Conservation (phyloP, 306 rosid genomes). For the Medicago ruthenica region DNA sequence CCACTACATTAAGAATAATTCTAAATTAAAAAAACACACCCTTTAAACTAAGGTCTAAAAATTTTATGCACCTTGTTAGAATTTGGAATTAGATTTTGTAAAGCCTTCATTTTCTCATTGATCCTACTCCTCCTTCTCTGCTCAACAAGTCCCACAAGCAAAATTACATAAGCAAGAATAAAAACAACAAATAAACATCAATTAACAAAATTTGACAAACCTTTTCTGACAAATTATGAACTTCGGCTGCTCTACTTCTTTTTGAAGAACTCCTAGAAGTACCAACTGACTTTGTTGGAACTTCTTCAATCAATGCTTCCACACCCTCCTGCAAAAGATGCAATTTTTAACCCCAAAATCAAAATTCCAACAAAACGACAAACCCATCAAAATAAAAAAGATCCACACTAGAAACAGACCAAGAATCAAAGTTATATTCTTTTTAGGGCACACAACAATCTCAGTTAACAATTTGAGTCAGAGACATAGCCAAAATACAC, state of each 20-base stretch:
- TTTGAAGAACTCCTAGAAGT: constrained; percentile 71
- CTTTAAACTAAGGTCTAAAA: constrained; percentile 13
- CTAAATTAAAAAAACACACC: neutral
- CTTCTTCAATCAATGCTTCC: constrained; percentile 70
- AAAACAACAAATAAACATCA: constrained; percentile 3
- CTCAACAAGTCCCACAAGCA: constrained; percentile 42
- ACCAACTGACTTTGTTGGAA: constrained; percentile 45
- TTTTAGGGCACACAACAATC: neutral
- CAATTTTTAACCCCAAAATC: neutral
- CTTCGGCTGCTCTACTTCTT: constrained; percentile 97
- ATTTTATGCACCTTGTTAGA: constrained; percentile 74
- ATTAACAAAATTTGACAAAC: constrained; percentile 42
- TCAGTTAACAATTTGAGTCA: constrained; percentile 15
- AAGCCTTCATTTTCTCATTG: constrained; percentile 95
- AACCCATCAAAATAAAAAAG: neutral
- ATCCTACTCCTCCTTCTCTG: constrained; percentile 99
- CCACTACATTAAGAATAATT: constrained; percentile 2
- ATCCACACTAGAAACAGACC: neutral
- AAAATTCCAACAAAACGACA: constrained; percentile 11
- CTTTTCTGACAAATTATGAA: constrained; percentile 97
- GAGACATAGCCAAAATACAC: neutral
- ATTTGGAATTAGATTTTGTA: constrained; percentile 92
- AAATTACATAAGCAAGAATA: neutral
- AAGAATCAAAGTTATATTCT: neutral
- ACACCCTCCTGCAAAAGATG: constrained; percentile 65